phyloP scores from a whole-genome alignment of 768 basidiomycete species.

The Strobilomyces dryophilus region DNA sequence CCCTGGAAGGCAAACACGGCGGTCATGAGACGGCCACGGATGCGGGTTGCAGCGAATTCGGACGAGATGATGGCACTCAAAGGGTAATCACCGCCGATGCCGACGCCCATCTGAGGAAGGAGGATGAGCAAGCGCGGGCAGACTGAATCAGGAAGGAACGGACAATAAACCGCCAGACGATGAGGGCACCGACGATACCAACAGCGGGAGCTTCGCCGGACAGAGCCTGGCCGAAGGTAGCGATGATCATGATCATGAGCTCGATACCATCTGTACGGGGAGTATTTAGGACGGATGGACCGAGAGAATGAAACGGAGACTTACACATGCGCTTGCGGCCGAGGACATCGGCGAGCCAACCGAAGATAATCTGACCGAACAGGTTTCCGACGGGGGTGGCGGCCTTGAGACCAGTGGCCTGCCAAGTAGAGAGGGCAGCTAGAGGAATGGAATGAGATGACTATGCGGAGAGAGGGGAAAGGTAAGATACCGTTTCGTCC shows the following conservation, averaged over 20 bases:
- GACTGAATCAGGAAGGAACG: slow-evolving; percentile 10
- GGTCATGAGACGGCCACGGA: slow-evolving; percentile 84
- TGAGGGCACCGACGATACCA: slow-evolving; percentile 67
- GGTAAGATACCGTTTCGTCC: slow-evolving; percentile 27
- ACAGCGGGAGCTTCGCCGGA: slow-evolving; percentile 65
- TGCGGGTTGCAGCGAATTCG: slow-evolving; percentile 77
- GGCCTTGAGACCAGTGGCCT: slow-evolving; percentile 74
- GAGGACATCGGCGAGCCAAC: slow-evolving; percentile 72
- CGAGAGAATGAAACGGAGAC: slow-evolving; percentile 20
- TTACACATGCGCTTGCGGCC: slow-evolving; percentile 80
- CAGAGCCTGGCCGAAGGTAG: slow-evolving; percentile 76
- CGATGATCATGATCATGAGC: slow-evolving; percentile 78
- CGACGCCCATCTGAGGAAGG: slow-evolving; percentile 58
- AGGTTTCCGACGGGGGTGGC: slow-evolving; percentile 75
- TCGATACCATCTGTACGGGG: slow-evolving; percentile 40
- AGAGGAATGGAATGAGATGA: not conserved
- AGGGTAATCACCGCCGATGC: slow-evolving; percentile 90
- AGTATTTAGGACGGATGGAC: not conserved
- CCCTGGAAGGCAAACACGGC: slow-evolving; percentile 85
- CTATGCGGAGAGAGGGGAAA: not conserved
- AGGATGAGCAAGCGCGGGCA: not conserved
- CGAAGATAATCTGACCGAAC: slow-evolving; percentile 72
- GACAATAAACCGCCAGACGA: slow-evolving; percentile 81
- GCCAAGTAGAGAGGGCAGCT: slow-evolving; percentile 43
- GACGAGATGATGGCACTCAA: slow-evolving; percentile 82